These are phyloP conservation scores for Microthyrium microscopicum DNA, from an alignment of 2,329 filamentous ascomycete species.

Conservation along the genomic window DNA sequence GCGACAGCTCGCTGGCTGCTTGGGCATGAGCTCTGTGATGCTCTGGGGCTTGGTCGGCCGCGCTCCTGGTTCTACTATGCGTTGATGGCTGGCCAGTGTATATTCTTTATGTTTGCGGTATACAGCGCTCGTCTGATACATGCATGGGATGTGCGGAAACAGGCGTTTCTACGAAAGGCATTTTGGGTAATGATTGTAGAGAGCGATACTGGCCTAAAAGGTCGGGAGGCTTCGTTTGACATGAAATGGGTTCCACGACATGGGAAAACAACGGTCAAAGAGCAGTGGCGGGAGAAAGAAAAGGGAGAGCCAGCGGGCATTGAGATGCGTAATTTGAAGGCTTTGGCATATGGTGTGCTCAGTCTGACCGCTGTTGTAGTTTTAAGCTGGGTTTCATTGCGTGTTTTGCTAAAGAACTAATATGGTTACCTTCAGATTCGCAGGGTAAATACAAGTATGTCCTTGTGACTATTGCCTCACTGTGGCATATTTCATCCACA, in stretches of 20 bases:
- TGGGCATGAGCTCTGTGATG: constrained; percentile 43
- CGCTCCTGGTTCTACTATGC: constrained; percentile 40
- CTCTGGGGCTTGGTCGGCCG: constrained; percentile 41
- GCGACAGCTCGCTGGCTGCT: constrained; percentile 56
- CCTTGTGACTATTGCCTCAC: too few relatives aligned
- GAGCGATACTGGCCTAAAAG: constrained; percentile 44
- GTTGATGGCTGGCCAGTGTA: constrained; percentile 46
- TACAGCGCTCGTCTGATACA: constrained; percentile 35
- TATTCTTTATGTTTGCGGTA: constrained; percentile 43
- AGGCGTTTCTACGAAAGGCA: constrained; percentile 32
- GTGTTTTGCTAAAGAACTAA: too few relatives aligned
- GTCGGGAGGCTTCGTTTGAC: constrained; percentile 46
- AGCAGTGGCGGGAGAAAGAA: background rate
- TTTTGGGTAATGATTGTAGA: constrained; percentile 47
- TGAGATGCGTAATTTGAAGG: background rate
- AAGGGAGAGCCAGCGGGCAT: background rate
- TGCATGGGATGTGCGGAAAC: constrained; percentile 34
- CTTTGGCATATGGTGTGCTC: background rate
- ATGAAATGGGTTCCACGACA: constrained; percentile 55
- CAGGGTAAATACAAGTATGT: too few relatives aligned
- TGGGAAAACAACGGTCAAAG: constrained; percentile 24
- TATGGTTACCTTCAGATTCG: too few relatives aligned
- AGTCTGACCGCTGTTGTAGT: too few relatives aligned
- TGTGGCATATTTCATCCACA: too few relatives aligned
- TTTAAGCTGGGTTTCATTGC: too few relatives aligned